Conservation (phyloP, 176 grass and related monocot species). For the Pontederia paniculata region DNA sequence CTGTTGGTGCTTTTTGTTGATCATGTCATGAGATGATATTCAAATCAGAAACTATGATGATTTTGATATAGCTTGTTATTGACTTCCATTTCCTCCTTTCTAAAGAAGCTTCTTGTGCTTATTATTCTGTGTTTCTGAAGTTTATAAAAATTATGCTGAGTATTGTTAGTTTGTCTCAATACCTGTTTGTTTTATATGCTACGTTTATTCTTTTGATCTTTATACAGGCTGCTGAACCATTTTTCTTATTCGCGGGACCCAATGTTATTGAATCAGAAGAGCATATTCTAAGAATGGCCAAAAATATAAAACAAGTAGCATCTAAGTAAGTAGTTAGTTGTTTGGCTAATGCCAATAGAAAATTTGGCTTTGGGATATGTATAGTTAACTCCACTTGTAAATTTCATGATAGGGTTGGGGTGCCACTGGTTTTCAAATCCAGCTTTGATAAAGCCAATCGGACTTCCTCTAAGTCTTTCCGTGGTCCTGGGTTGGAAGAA, state of each 20-base stretch:
- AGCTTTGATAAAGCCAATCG: conserved; percentile 98
- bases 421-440: conserved; percentile 85
- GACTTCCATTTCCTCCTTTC: too few species aligned
- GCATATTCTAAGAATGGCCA: conserved; percentile 80
- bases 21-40: too few species aligned
- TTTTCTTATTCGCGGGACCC: conserved; percentile 83
- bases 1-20: too few species aligned
- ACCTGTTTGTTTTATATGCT: neutral
- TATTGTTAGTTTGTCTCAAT: neutral
- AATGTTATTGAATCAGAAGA: conserved; percentile 96
- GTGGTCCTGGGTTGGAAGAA: conserved; percentile 85
- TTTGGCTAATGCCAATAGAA: neutral
- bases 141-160: too few species aligned
- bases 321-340: conserved; percentile 40
- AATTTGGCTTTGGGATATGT: too few species aligned
- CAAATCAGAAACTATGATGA: too few species aligned
- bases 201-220: conserved; percentile 17
- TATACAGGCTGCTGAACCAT: conserved; percentile 65
- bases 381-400: neutral
- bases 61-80: too few species aligned
- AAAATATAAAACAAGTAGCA: conserved; percentile 61
- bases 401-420: conserved; percentile 41
- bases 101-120: too few species aligned
- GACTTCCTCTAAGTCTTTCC: conserved; percentile 85
- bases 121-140: too few species aligned